Percentiles rank a stretch among this genome's conserved stretches.
Evolutionary conservation across 2,329 filamentous ascomycete genomes (phyloP).

Genomic region (Cytospora leucostoma): DNA sequence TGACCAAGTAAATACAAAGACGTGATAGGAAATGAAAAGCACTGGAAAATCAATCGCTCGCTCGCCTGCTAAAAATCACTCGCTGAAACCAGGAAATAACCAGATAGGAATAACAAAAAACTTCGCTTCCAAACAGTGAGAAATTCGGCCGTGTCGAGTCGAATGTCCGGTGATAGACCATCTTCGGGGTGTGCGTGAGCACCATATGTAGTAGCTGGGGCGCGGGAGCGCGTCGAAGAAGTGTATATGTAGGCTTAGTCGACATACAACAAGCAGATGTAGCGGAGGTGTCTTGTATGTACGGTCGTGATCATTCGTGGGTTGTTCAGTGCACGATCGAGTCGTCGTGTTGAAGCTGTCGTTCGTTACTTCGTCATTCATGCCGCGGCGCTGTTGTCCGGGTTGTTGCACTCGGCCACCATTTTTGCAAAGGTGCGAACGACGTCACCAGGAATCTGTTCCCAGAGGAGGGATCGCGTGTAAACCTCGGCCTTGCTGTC

Average conservation of each 20-base stretch:
- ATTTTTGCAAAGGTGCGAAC: constrained; percentile 91
- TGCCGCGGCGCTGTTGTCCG: constrained; percentile 43
- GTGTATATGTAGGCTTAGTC: constrained; percentile 22
- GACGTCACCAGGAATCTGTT: constrained; percentile 88
- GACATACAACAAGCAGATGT: constrained; percentile 31
- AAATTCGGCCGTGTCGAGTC: constrained; percentile 32
- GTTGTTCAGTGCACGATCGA: constrained; percentile 22
- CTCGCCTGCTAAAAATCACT: constrained; percentile 38
- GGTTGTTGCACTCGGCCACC: constrained; percentile 71
- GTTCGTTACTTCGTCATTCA: constrained; percentile 38
- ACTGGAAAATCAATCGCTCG: constrained; percentile 40
- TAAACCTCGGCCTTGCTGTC: constrained; percentile 84
- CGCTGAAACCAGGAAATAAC: constrained; percentile 34
- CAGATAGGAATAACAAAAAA: constrained; percentile 40
- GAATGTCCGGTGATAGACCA: constrained; percentile 37
- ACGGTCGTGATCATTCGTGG: constrained; percentile 28
- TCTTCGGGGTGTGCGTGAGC: constrained; percentile 28
- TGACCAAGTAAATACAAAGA: constrained; percentile 31
- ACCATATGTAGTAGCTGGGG: constrained; percentile 25
- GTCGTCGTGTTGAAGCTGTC: constrained; percentile 29
- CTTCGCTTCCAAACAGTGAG: constrained; percentile 36
- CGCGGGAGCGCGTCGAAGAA: constrained; percentile 30
- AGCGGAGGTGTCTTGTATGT: constrained; percentile 24
- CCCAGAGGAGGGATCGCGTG: constrained; percentile 89
- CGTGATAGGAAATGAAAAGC: neutral